Base-by-base conservation (phyloP, 1,284 basidiomycete species). In the Crepidotus sp. region DNA sequence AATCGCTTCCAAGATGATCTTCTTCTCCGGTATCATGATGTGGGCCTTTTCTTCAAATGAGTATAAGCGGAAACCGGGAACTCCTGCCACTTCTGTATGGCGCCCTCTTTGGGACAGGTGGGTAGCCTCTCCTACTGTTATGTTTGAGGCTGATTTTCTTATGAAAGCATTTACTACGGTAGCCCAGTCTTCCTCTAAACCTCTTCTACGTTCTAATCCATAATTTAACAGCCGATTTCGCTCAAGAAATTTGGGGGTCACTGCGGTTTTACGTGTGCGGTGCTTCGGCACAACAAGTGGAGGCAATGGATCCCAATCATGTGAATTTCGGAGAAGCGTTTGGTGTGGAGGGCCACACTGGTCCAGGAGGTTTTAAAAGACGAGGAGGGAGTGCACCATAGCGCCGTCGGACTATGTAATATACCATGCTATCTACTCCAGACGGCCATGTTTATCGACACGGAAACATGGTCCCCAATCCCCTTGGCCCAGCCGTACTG, bases 41-140 rank as follows among this genome's bases (percentile, higher is more conserved):
- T 91, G 85, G 83, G 83, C 90, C 0, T 93, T 90, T 57, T 71
- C 70, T 8, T 71, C 71, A 55, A 71, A 64, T 0, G 86, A 90
- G 49, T 92, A 92, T 61, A 62, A 58, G 45, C 43, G 46, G 7
- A 40, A 67, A 57, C 32, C 54, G 31, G 65, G 61, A n/a, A 44
- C 55, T 8, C 54, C 55, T n/a, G 46, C 63, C 43, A 81, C 76
- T 1, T 67, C 73, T 29, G 68, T 83, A 45, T 73, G 77, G 70
- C 67, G 71, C 44, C 76, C 88, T 0, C 63, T 92, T 13, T 79
- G 73, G 76, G 84, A 92, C 57, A 82, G 77, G 77, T 78, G 36
- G 36, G 73, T 65, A 34, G 36, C 21, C 21, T 13, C 3, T 15
- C 11, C 14, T 15, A 5, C 3, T 40, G 4, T 30, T 6, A 33